These are phyloP conservation scores for Cadophora sp. DNA, from an alignment of 2,329 filamentous ascomycete genomes.

Conservation along the genomic window DNA sequence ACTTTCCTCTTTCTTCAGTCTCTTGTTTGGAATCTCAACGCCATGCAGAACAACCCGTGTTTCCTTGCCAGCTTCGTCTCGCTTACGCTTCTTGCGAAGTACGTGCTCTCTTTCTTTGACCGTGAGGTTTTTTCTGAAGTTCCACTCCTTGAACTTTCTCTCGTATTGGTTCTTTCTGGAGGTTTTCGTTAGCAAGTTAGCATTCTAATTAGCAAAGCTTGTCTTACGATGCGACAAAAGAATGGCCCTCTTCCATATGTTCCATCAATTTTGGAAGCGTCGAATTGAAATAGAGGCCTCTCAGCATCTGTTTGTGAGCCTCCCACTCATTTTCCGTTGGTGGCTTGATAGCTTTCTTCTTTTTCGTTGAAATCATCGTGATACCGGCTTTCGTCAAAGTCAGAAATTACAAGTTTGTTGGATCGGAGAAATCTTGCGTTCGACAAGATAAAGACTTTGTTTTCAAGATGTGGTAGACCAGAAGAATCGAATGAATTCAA, in stretches of 20 bases:
- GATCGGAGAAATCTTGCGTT: too few relatives aligned
- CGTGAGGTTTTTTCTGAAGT: conserved; percentile 8
- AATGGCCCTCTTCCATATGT: not conserved
- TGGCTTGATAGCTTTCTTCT: not conserved
- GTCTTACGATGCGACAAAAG: conserved; percentile 1
- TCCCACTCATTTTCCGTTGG: not conserved
- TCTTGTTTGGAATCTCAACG: conserved; percentile 10
- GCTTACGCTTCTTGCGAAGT: not conserved
- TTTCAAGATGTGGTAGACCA: too few relatives aligned
- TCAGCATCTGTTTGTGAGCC: not conserved
- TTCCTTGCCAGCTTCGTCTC: conserved; percentile 1
- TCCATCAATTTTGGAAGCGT: conserved; percentile 8
- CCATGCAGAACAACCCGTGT: not conserved
- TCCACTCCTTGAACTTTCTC: conserved; percentile 20
- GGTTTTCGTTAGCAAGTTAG: not conserved
- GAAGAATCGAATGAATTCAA: too few relatives aligned
- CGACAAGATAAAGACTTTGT: too few relatives aligned
- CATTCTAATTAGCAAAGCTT: not conserved
- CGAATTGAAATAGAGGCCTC: conserved; percentile 2
- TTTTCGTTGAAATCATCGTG: not conserved
- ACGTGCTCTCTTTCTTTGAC: conserved; percentile 3
- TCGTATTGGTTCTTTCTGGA: conserved; percentile 18
- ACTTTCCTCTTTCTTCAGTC: conserved; percentile 10
- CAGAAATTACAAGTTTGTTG: too few relatives aligned
- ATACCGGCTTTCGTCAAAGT: too few relatives aligned